These are phyloP conservation scores for Nakazawaea molendinolei DNA, from an alignment of 805 yeast species.

Conservation along the genomic window DNA sequence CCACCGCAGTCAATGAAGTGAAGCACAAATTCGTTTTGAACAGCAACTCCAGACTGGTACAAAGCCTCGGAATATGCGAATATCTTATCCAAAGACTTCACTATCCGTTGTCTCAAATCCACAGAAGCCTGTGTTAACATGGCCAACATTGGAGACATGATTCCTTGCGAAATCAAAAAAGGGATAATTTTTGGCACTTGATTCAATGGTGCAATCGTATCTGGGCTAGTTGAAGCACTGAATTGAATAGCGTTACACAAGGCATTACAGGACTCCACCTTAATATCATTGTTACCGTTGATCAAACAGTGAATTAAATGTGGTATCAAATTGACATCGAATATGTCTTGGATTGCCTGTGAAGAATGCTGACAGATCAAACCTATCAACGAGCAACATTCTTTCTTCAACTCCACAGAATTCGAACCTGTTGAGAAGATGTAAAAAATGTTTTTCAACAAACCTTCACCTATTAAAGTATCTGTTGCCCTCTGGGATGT, in stretches of 20 bases:
- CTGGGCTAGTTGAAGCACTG: slow-evolving; percentile 2
- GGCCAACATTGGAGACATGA: slow-evolving; percentile 8
- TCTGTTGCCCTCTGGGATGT: slow-evolving; percentile 9
- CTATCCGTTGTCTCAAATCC: slow-evolving; percentile 5
- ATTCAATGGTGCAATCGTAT: slow-evolving; percentile 1
- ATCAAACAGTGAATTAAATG: slow-evolving; percentile 10
- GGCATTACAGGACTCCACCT: slow-evolving; percentile 9
- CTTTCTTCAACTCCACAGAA: slow-evolving; percentile 8
- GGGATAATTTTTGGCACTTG: slow-evolving; percentile 10
- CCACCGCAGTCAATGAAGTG: slow-evolving; percentile 11
- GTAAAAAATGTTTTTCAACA: slow-evolving; percentile 6
- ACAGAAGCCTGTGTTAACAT: slow-evolving; percentile 3
- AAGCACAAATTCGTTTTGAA: slow-evolving; percentile 7
- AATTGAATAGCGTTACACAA: slow-evolving; percentile 12
- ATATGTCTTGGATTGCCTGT: slow-evolving; percentile 8
- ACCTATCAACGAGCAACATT: slow-evolving; percentile 9
- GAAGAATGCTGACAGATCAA: slow-evolving; percentile 9
- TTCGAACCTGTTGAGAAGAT: slow-evolving; percentile 7
- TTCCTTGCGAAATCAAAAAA: slow-evolving; percentile 11
- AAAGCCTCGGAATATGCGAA: slow-evolving; percentile 11
- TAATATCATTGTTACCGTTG: background rate
- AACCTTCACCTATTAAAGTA: slow-evolving; percentile 4
- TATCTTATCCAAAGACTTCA: slow-evolving; percentile 10
- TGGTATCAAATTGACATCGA: slow-evolving; percentile 10
- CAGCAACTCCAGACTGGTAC: slow-evolving; percentile 2